Percentiles rank a stretch among this genome's conserved stretches.
phyloP scores from a whole-genome alignment of 768 basidiomycete genomes.

The Amanita jacksonii region DNA sequence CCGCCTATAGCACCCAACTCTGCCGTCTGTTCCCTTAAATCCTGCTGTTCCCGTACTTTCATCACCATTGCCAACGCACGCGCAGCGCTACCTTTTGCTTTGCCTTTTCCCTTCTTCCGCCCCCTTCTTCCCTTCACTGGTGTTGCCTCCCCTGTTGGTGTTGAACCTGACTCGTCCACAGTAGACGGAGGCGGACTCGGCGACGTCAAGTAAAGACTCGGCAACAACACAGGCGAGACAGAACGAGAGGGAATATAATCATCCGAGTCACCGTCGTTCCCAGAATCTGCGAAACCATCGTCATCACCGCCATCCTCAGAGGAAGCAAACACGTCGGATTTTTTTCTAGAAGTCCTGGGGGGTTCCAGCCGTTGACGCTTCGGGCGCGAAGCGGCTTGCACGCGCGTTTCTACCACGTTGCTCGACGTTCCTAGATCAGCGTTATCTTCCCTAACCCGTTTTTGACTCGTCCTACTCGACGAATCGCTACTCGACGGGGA shows the following conservation, averaged over 20 bases:
- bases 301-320: conserved; percentile 10
- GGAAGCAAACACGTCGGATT: too few species aligned
- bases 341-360: too few species aligned
- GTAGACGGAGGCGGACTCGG: conserved; percentile 4
- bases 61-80: conserved; percentile 23
- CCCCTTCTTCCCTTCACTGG: conserved; percentile 8
- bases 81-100: conserved; percentile 25
- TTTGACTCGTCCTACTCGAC: conserved; percentile 2
- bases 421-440: not conserved
- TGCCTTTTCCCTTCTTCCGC: conserved; percentile 20
- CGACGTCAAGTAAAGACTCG: conserved; percentile 8
- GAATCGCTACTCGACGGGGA: not conserved
- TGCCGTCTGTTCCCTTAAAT: conserved; percentile 1
- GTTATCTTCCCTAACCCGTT: not conserved
- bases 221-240: conserved; percentile 13
- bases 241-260: conserved; percentile 21
- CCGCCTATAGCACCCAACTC: too few species aligned
- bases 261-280: conserved; percentile 23
- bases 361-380: conserved; percentile 4
- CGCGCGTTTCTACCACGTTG: not conserved
- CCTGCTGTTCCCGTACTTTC: conserved; percentile 13
- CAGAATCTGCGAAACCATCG: conserved; percentile 17
- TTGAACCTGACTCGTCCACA: conserved; percentile 6
- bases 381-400: not conserved
- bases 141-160: conserved; percentile 12